These are phyloP conservation scores for Piper betle DNA, from an alignment of 164 flowering plant genomes.

Conservation along the genomic window DNA sequence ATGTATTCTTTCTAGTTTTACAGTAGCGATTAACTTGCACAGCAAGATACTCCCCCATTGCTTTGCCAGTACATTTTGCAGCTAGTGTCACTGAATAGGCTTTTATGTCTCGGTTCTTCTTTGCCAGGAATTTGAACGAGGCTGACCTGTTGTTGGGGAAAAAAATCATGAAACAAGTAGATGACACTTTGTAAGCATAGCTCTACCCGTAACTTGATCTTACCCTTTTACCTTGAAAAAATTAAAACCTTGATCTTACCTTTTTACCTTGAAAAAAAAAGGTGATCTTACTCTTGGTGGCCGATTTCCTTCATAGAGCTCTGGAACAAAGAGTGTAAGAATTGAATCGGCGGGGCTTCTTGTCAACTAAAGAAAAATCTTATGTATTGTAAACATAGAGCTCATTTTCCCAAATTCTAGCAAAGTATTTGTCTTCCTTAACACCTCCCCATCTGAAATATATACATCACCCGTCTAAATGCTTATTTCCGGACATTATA, in stretches of 20 bases:
- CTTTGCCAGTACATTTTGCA: conserved; percentile 99
- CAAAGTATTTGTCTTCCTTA: conserved; percentile 78
- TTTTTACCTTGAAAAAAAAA: no score
- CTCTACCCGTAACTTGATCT: not conserved
- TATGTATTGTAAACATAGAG: conserved; percentile 91
- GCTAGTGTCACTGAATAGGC: conserved; percentile 93
- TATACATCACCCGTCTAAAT: not conserved
- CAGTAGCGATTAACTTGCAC: conserved; percentile 93
- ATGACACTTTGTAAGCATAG: not conserved
- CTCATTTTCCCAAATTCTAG: conserved; percentile 71
- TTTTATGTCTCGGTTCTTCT: conserved; percentile 88
- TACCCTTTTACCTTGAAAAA: no score
- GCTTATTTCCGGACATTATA: not conserved
- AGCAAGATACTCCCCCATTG: conserved; percentile 92
- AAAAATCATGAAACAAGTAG: not conserved
- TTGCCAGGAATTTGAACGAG: conserved; percentile 86
- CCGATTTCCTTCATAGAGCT: conserved; percentile 92
- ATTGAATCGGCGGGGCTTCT: conserved; percentile 93
- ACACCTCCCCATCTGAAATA: conserved; percentile 86
- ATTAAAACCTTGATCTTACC: no score
- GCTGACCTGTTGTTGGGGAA: conserved; percentile 38
- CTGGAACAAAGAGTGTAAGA: conserved; percentile 83
- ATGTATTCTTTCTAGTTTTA: conserved; percentile 83
- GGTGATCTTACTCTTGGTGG: conserved; percentile 69
- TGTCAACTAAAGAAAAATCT: conserved; percentile 80